phyloP scores from a whole-genome alignment of 176 grass and related monocot genomes.

The Bothriochloa decipiens region DNA sequence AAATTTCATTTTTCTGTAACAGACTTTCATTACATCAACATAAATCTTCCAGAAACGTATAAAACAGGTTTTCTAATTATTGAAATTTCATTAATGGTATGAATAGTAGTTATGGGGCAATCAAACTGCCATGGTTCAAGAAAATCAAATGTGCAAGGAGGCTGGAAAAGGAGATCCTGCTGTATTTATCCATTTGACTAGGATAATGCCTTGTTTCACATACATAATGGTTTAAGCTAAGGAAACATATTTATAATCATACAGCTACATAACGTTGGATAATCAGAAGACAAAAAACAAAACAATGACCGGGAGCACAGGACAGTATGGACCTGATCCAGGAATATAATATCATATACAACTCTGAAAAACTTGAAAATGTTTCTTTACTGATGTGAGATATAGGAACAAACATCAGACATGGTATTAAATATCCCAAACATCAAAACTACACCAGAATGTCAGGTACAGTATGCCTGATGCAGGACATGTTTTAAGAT shows the following conservation, averaged over 20 bases:
- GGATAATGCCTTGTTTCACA: neutral
- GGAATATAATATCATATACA: neutral
- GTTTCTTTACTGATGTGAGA: constrained; percentile 7
- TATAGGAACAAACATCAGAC: constrained; percentile 10
- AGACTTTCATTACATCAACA: neutral
- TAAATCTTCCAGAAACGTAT: neutral
- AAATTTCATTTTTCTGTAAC: neutral
- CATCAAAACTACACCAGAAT: constrained; percentile 7
- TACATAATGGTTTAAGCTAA: constrained; percentile 22
- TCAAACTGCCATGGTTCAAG: neutral
- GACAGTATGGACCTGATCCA: neutral
- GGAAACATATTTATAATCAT: neutral
- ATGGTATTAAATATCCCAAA: constrained; percentile 25
- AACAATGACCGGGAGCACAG: neutral
- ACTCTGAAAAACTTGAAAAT: neutral
- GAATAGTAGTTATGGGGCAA: neutral
- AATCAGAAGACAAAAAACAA: constrained; percentile 19
- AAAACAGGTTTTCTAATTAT: too few relatives aligned
- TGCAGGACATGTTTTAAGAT: neutral
- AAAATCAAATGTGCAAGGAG: constrained; percentile 5
- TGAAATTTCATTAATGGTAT: too few relatives aligned
- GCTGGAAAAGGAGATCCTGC: neutral
- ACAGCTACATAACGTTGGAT: neutral
- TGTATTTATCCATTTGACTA: neutral
- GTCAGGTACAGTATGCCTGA: constrained; percentile 19